Evolutionary conservation across 371 early-diverging fungal species (phyloP).

Genomic region (Rhizopus stolonifer): DNA sequence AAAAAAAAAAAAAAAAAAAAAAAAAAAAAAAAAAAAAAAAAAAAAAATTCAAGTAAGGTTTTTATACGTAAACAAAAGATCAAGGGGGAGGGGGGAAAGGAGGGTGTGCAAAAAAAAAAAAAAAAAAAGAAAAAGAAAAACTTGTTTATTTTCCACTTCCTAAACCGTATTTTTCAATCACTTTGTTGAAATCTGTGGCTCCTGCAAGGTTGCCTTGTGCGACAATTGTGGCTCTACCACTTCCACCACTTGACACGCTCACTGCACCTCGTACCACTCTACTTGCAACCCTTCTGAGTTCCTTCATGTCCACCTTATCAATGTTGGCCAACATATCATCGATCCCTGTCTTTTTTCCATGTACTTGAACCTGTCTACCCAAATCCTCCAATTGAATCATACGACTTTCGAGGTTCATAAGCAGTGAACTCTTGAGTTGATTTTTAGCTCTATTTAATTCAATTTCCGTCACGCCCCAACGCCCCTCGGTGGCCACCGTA

Average conservation of each 20-base stretch:
- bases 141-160: constrained; percentile 23
- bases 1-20: not conserved
- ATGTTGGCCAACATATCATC: constrained; percentile 77
- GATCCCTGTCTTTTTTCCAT: constrained; percentile 73
- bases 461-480: constrained; percentile 41
- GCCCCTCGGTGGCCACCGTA: constrained; percentile 58
- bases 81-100: not conserved
- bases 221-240: constrained; percentile 57
- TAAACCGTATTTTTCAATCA: constrained; percentile 29
- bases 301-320: constrained; percentile 68
- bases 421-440: constrained; percentile 86
- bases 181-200: constrained; percentile 37
- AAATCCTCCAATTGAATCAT: constrained; percentile 94
- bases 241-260: constrained; percentile 51
- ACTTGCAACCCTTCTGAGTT: constrained; percentile 69
- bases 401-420: constrained; percentile 93
- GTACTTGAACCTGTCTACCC: constrained; percentile 87
- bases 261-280: constrained; percentile 60
- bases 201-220: constrained; percentile 53
- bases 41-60: no score
- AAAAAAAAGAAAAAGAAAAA: constrained; percentile 2
- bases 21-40: constrained; percentile 1
- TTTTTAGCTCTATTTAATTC: constrained; percentile 93
- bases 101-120: not conserved
- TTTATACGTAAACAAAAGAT: not conserved